phyloP scores from a whole-genome alignment of 805 yeast species.

The Isabelozyma rhagii region DNA sequence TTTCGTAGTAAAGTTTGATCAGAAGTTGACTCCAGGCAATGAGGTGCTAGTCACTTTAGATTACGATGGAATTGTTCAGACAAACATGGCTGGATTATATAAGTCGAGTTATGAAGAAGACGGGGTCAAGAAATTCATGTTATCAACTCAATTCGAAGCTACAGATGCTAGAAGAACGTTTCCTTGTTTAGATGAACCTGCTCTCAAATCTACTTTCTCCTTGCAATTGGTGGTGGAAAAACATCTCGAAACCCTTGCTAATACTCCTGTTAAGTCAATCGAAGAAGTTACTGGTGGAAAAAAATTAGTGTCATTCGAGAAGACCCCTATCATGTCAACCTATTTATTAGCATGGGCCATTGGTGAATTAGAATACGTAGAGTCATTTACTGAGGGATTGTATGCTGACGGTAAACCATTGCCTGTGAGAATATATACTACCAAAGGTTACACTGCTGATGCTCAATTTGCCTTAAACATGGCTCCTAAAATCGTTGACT shows the following conservation, averaged over 20 bases:
- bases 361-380: conserved; percentile 55
- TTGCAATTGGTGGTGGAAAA: conserved; percentile 36
- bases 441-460: conserved; percentile 37
- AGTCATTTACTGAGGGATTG: conserved; percentile 36
- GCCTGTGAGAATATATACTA: conserved; percentile 52
- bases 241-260: conserved; percentile 41
- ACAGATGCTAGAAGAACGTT: conserved; percentile 58
- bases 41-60: conserved; percentile 24
- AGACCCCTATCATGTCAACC: conserved; percentile 55
- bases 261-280: conserved; percentile 38
- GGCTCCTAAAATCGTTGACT: conserved; percentile 50
- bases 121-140: conserved; percentile 36
- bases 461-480: conserved; percentile 48
- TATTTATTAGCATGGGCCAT: conserved; percentile 58
- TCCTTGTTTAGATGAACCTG: conserved; percentile 59
- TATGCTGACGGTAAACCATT: conserved; percentile 39
- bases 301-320: conserved; percentile 35
- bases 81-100: conserved; percentile 58
- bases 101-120: conserved; percentile 41
- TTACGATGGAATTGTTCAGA: conserved; percentile 45
- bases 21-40: conserved; percentile 21
- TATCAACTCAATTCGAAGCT: conserved; percentile 57
- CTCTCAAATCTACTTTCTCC: conserved; percentile 52
- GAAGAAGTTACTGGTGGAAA: conserved; percentile 2
- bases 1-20: conserved; percentile 55